Base-by-base conservation (phyloP, 495 filamentous ascomycete species). In the Hypoxylon perforatum region DNA sequence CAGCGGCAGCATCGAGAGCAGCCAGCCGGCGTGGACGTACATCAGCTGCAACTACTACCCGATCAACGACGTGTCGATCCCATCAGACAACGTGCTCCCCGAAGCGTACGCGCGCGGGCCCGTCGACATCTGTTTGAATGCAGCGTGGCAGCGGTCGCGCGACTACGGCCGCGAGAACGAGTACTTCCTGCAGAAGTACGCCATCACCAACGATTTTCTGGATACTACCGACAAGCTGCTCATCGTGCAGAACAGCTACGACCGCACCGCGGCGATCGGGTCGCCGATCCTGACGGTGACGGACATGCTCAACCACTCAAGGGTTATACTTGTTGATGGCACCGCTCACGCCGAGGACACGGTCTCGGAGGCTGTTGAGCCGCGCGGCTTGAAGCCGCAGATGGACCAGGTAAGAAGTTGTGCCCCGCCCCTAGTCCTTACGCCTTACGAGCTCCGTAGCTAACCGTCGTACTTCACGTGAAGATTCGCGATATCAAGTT, bases 131-230 rank as follows among this genome's bases (percentile, higher is more conserved):
- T 70, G 67, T 52, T 10, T 33, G 15, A 48, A 65, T 15, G 15
- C 51, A 0, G 51, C 51, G 19, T 70, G 57, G 67, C 35, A 53
- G 30, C 35, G 48, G 30, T 17, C 56, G 8, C 35, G 23, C 9
- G 66, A 69, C 15, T 70, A 65, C 42, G 19, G 39, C 14, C 22
- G 67, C 2, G 55, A 65, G 12, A 65, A 65, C 57, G 61, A 65
- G 52, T 70, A 70, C 35, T 70, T 65, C 48, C 23, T 65, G 9
- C 57, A 62, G 47, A 70, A 70, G 10, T 65, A 70, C 53, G 56
- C 50, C 0, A 23, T 69, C 1, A 65, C 56, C 21, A 61, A 52
- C 36, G 51, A 65, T n/a, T 36, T 61, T 0, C 45, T 69, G 21
- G 66, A 65, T 12, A 39, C 51, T 4, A 60, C 57, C 0, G 57